Percentiles rank a stretch among this genome's conserved stretches.
Evolutionary conservation across 106 monocot species (phyloP).

Genomic region (Dendrobium nobile): DNA sequence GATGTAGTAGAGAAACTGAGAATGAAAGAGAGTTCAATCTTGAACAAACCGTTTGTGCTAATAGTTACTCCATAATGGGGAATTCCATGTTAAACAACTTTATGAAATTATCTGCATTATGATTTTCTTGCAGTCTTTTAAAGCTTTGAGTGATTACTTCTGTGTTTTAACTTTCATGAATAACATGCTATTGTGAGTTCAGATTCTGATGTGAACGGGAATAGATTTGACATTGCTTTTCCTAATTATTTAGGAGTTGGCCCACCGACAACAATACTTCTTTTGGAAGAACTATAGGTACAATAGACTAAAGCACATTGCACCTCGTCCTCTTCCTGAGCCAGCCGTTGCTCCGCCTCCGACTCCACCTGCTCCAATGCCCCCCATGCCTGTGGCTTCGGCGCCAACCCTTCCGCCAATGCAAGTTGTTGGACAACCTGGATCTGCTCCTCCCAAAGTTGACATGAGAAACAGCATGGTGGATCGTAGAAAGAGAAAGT

Average conservation of each 20-base stretch:
- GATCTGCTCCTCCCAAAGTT: constrained; percentile 50
- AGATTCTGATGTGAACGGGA: neutral
- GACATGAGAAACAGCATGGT: constrained; percentile 74
- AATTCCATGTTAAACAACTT: neutral
- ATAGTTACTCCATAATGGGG: neutral
- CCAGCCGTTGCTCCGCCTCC: constrained; percentile 31
- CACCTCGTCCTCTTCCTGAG: constrained; percentile 80
- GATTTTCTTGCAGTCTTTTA: neutral
- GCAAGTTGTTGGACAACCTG: constrained; percentile 64
- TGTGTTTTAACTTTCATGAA: neutral
- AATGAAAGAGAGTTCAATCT: neutral
- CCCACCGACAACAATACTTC: constrained; percentile 89
- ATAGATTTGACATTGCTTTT: neutral
- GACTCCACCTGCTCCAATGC: constrained; percentile 26
- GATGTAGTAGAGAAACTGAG: neutral
- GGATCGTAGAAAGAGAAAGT: constrained; percentile 97
- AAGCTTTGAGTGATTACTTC: neutral
- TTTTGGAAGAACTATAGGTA: constrained; percentile 97
- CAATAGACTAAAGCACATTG: constrained; percentile 92
- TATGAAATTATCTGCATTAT: neutral
- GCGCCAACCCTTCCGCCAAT: constrained; percentile 40
- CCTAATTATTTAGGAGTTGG: constrained; percentile 56
- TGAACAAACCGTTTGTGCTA: neutral
- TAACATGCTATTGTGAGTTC: neutral
- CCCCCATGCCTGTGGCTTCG: constrained; percentile 24